Conservation (phyloP, 345 rosid species). For the Clausena lansium region DNA sequence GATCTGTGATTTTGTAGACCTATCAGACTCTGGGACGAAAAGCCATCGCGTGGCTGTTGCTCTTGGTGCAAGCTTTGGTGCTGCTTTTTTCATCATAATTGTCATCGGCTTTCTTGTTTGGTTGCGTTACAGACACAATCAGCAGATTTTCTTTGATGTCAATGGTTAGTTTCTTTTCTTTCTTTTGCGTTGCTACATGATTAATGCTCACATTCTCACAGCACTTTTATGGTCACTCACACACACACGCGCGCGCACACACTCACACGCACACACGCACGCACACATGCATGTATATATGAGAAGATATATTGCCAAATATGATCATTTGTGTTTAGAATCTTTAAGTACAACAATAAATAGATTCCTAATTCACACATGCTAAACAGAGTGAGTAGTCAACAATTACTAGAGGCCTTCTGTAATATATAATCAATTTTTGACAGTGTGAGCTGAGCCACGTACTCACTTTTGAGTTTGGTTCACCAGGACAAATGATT, state of each 20-base stretch:
- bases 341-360: not conserved
- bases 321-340: not conserved
- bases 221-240: not conserved
- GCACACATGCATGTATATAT: not conserved
- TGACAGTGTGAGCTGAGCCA: not conserved
- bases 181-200: not conserved
- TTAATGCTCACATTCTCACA: not conserved
- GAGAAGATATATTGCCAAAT: not conserved
- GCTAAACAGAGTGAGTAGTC: not conserved
- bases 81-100: constrained; percentile 59
- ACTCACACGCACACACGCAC: not conserved
- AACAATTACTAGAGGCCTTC: not conserved
- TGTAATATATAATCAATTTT: not conserved
- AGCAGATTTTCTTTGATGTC: constrained; percentile 95
- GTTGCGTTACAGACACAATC: constrained; percentile 88
- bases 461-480: not conserved
- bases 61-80: constrained; percentile 80
- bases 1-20: constrained; percentile 37
- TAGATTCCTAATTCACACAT: not conserved
- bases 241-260: no score
- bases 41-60: constrained; percentile 75
- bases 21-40: constrained; percentile 50
- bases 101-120: constrained; percentile 65
- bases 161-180: constrained; percentile 57
- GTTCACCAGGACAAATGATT: not conserved